These are phyloP conservation scores for Mycocalia duriaeana DNA, from an alignment of 1,284 basidiomycete species.

Conservation along the genomic window DNA sequence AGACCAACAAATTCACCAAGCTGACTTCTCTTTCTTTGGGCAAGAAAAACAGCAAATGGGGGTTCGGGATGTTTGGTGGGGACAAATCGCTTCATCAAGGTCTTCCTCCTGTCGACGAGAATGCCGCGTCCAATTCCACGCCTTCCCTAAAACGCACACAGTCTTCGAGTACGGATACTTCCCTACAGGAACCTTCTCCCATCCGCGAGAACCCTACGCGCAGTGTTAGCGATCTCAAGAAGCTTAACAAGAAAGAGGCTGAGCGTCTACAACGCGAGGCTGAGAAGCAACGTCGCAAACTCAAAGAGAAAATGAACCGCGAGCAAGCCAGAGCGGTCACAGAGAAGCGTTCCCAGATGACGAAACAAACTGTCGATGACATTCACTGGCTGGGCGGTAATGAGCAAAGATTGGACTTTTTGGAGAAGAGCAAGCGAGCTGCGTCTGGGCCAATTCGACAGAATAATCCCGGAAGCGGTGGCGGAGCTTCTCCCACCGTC, in stretches of 20 bases:
- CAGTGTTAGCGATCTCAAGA: conserved; percentile 67
- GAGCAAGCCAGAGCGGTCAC: conserved; percentile 95
- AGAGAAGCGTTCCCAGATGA: conserved; percentile 81
- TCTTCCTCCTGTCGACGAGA: conserved; percentile 71
- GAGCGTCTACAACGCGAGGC: conserved; percentile 81
- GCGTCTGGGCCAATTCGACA: conserved; percentile 57
- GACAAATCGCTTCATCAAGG: conserved; percentile 61
- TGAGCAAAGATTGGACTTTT: conserved; percentile 33
- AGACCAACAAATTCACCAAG: conserved; percentile 50
- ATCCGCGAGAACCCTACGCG: no score
- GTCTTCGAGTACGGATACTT: conserved; percentile 73
- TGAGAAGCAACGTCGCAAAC: conserved; percentile 81
- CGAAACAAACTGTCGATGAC: conserved; percentile 54
- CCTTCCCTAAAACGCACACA: conserved; percentile 82
- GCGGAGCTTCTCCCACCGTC: conserved; percentile 22
- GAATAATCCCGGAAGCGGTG: conserved; percentile 36
- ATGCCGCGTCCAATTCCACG: conserved; percentile 46
- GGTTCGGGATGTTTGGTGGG: conserved; percentile 70
- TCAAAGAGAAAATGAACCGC: conserved; percentile 66
- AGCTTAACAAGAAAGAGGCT: conserved; percentile 83
- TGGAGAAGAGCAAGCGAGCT: conserved; percentile 46
- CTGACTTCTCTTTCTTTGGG: conserved; percentile 50
- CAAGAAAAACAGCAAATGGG: conserved; percentile 65
- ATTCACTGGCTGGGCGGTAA: conserved; percentile 50
- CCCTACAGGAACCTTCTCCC: conserved; percentile 50